Evolutionary conservation across 208 protist species (phyloP).

Genomic region (Novymonas esmeraldas): DNA sequence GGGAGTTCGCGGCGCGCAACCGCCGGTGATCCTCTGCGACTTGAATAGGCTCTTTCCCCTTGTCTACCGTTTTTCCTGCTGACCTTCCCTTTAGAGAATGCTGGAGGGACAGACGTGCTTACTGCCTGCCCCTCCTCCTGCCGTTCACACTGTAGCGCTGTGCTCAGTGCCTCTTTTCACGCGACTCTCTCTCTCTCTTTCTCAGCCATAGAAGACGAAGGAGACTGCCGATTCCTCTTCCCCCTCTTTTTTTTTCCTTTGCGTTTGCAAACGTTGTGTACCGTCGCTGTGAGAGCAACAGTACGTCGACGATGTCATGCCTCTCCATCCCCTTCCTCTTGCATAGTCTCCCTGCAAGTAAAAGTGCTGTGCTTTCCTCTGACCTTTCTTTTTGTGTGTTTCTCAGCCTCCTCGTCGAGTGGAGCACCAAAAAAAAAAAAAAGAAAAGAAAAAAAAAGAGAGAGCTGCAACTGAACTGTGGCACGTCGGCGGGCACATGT

Average conservation of each 20-base stretch:
- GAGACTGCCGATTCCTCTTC: no score
- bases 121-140: no score
- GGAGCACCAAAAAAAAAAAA: conserved; percentile 3
- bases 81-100: neutral
- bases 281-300: no score
- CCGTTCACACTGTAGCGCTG: no score
- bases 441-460: neutral
- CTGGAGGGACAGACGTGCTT: no score
- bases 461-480: neutral
- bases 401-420: neutral
- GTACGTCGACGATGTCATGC: no score
- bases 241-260: no score
- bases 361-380: neutral
- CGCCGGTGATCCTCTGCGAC: neutral
- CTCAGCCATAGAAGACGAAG: no score
- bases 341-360: neutral
- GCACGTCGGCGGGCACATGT: no score
- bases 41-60: neutral
- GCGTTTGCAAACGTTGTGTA: no score
- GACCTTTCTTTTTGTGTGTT: neutral
- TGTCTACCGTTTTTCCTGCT: neutral
- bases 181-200: no score
- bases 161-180: no score
- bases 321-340: neutral
- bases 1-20: conserved; percentile 34